Conservation (phyloP, 768 basidiomycete species). For the Tulasnella sp. region DNA sequence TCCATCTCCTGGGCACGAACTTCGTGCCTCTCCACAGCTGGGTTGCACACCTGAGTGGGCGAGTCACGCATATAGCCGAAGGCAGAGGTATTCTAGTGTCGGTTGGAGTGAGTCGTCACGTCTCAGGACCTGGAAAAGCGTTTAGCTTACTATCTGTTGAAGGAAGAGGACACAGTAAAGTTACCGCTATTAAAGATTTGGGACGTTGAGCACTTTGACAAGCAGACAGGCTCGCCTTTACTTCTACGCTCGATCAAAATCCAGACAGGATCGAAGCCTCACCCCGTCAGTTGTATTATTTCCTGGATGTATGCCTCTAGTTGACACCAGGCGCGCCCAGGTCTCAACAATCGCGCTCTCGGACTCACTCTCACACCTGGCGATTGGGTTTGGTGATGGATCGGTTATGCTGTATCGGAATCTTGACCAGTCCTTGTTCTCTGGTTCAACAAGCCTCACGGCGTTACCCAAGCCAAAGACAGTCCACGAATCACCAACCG, state of each 20-base stretch:
- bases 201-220: constrained; percentile 31
- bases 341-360: constrained; percentile 76
- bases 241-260: constrained; percentile 27
- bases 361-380: constrained; percentile 65
- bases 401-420: constrained; percentile 86
- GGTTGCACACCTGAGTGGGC: constrained; percentile 67
- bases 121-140: not conserved
- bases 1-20: constrained; percentile 64
- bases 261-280: constrained; percentile 29
- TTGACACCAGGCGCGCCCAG: constrained; percentile 27
- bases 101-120: constrained; percentile 53
- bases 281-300: constrained; percentile 22
- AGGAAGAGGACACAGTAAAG: constrained; percentile 67
- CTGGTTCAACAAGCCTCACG: constrained; percentile 51
- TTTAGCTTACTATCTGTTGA: not conserved
- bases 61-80: constrained; percentile 83
- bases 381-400: constrained; percentile 91
- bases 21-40: constrained; percentile 65
- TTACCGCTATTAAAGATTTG: constrained; percentile 50
- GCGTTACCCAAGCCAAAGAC: constrained; percentile 77
- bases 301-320: not conserved
- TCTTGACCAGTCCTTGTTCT: constrained; percentile 77
- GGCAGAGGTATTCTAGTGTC: constrained; percentile 73
- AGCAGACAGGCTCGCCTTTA: constrained; percentile 22
- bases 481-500: constrained; percentile 71